Conservation (phyloP, 805 yeast genomes). For the Deakozyma indianensis region DNA sequence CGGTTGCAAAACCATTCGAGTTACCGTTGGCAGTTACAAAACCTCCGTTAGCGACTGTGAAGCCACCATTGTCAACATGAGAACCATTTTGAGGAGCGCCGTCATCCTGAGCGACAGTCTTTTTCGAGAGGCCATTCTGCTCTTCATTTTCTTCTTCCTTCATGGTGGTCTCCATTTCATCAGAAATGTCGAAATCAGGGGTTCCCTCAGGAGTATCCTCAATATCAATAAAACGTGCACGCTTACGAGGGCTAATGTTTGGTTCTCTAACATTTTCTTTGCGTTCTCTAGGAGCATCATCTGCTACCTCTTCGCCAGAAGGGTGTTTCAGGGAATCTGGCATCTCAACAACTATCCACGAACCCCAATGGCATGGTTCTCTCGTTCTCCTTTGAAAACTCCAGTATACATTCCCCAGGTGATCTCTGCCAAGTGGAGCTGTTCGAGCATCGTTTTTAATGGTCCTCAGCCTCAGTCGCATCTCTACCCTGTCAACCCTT, state of each 20-base stretch:
- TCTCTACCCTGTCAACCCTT: constrained; percentile 16
- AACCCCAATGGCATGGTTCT: constrained; percentile 19
- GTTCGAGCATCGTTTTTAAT: constrained; percentile 20
- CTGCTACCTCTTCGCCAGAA: constrained; percentile 2
- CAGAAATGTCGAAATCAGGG: background rate
- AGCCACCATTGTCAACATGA: too few species aligned
- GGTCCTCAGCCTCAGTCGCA: constrained; percentile 13
- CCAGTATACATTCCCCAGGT: constrained; percentile 23
- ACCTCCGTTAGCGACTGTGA: background rate
- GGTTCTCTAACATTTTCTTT: background rate
- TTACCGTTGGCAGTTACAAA: background rate
- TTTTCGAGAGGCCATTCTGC: background rate
- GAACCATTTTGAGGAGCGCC: background rate
- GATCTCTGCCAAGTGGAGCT: constrained; percentile 20
- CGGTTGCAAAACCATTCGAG: background rate
- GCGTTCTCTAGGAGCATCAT: background rate
- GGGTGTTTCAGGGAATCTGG: constrained; percentile 7
- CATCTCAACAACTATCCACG: constrained; percentile 20
- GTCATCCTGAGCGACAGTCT: background rate
- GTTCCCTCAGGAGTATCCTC: background rate
- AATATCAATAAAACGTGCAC: background rate
- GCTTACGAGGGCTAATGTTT: background rate
- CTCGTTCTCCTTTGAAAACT: constrained; percentile 20
- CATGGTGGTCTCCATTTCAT: background rate
- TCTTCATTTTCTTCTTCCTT: background rate